phyloP scores from a whole-genome alignment of 2,329 filamentous ascomycete genomes.

The Neopestalotiopsis sp. region DNA sequence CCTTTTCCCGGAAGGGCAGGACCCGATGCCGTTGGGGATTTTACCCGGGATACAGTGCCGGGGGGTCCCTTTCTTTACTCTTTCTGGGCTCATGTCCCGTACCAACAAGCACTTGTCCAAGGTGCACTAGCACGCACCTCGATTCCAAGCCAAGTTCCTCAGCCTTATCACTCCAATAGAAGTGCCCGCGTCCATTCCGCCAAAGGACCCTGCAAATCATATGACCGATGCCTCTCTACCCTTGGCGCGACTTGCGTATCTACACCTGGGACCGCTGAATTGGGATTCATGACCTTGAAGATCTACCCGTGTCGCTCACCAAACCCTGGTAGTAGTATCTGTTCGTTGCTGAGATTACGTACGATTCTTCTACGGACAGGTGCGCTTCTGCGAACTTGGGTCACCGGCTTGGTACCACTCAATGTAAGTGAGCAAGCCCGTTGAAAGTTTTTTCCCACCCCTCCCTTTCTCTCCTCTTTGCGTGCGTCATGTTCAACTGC shows the following conservation, averaged over 20 bases:
- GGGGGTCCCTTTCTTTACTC: background rate
- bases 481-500: background rate
- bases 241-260: slow-evolving; percentile 1
- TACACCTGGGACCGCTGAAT: background rate
- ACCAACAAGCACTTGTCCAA: background rate
- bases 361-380: background rate
- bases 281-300: background rate
- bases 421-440: background rate
- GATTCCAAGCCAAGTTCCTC: background rate
- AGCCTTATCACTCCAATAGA: slow-evolving; percentile 7
- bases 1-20: slow-evolving; percentile 2
- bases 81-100: background rate
- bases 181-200: background rate
- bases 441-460: background rate
- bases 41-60: background rate
- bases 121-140: background rate
- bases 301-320: background rate
- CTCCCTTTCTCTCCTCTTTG: background rate
- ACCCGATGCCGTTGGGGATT: background rate
- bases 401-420: background rate
- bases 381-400: background rate
- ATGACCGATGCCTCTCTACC: background rate
- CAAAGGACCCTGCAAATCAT: slow-evolving; percentile 4
- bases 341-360: background rate
- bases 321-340: background rate